These are phyloP conservation scores for Kazachstania bromeliacearum DNA, from an alignment of 805 yeast genomes.

Conservation along the genomic window DNA sequence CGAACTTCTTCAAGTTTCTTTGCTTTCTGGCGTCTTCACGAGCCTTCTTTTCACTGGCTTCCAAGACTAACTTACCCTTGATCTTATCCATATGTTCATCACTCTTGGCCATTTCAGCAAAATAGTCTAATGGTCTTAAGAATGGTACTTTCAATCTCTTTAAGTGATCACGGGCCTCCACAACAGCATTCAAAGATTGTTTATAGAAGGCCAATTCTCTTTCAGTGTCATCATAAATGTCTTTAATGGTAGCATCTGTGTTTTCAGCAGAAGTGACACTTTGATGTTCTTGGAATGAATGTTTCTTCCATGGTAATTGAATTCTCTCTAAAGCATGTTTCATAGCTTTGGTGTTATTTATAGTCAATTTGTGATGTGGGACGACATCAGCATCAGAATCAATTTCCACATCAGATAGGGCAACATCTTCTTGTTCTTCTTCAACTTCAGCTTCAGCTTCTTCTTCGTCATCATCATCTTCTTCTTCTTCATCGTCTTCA, in stretches of 20 bases:
- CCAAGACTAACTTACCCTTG: constrained; percentile 69
- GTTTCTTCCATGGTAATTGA: constrained; percentile 48
- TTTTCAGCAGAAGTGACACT: constrained; percentile 50
- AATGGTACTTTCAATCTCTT: constrained; percentile 73
- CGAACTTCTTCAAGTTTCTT: constrained; percentile 90
- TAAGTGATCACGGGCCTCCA: constrained; percentile 56
- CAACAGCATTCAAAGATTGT: constrained; percentile 82
- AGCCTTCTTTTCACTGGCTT: constrained; percentile 77
- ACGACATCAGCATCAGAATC: constrained; percentile 93
- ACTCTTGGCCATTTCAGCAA: constrained; percentile 96
- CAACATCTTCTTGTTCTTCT: constrained; percentile 72
- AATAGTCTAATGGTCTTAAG: constrained; percentile 87
- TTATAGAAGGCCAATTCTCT: constrained; percentile 92
- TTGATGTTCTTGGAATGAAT: constrained; percentile 79
- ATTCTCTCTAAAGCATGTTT: constrained; percentile 60
- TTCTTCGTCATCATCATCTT: constrained; percentile 40
- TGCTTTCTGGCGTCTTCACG: constrained; percentile 90
- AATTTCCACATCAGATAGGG: constrained; percentile 82
- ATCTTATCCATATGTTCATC: constrained; percentile 97
- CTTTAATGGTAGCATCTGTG: constrained; percentile 61
- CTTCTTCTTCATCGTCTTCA: constrained; percentile 36
- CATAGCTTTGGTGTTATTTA: constrained; percentile 81
- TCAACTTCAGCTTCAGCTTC: constrained; percentile 48
- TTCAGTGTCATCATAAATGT: constrained; percentile 90
- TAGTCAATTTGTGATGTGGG: constrained; percentile 81